Conservation (phyloP, 306 rosid genomes). For the Fragaria ananassa region DNA sequence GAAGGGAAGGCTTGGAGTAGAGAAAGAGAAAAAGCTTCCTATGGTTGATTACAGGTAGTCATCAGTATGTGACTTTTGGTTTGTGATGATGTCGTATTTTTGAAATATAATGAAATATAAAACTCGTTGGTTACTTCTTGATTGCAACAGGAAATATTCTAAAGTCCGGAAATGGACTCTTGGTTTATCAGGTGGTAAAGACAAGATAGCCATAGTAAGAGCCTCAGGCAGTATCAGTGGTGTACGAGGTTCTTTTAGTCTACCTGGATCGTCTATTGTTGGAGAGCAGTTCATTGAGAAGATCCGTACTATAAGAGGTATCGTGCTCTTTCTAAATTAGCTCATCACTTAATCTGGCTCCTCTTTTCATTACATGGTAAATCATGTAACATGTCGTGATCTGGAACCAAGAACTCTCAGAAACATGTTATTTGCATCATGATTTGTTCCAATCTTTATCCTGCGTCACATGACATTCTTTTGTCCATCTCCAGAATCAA, state of each 20-base stretch:
- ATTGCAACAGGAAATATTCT: conserved; percentile 65
- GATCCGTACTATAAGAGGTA: conserved; percentile 86
- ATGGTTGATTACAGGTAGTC: too few species aligned
- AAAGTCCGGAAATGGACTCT: conserved; percentile 74
- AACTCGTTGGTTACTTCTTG: background rate
- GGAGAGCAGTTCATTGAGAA: conserved; percentile 89
- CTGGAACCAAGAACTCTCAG: background rate
- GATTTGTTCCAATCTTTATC: background rate
- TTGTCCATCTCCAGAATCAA: conserved; percentile 58
- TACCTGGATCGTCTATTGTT: conserved; percentile 58
- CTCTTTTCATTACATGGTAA: background rate
- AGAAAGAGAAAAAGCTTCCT: conserved; percentile 50
- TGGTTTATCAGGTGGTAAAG: conserved; percentile 73
- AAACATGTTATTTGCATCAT: background rate
- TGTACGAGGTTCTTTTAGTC: conserved; percentile 49
- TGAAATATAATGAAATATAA: background rate
- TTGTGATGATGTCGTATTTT: background rate
- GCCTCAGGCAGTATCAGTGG: conserved; percentile 92
- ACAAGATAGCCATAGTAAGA: conserved; percentile 87
- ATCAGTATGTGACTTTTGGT: too few species aligned
- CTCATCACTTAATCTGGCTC: conserved; percentile 17
- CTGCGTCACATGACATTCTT: conserved; percentile 14
- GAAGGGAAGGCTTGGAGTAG: conserved; percentile 66
- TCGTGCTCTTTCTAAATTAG: conserved; percentile 21
- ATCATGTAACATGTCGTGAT: background rate